Percentiles rank a stretch among this genome's conserved stretches.
Evolutionary conservation across 192 early-diverging fungal species (phyloP).

Genomic region (Coemansia sp.): DNA sequence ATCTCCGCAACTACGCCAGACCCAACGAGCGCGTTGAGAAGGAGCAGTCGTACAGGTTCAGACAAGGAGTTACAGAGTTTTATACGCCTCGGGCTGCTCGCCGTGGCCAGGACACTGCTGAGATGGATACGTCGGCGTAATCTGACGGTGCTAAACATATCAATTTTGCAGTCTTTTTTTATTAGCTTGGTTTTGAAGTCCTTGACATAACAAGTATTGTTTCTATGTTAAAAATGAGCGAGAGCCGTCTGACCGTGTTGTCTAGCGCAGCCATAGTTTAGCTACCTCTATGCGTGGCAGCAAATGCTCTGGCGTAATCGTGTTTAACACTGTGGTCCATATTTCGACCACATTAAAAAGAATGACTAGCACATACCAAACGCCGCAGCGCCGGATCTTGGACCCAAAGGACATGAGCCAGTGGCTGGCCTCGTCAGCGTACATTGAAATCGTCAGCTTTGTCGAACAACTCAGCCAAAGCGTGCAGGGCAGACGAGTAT

Average conservation of each 20-base stretch:
- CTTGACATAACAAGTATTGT: neutral
- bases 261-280: neutral
- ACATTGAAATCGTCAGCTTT: slow-evolving; percentile 69
- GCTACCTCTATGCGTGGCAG: neutral
- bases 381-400: slow-evolving; percentile 61
- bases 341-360: neutral
- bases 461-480: slow-evolving; percentile 69
- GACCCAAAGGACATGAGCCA: slow-evolving; percentile 56
- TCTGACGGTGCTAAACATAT: neutral
- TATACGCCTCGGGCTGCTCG: slow-evolving; percentile 8
- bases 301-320: neutral
- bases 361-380: slow-evolving; percentile 17
- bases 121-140: slow-evolving; percentile 48
- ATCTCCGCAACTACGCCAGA: slow-evolving; percentile 77
- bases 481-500: slow-evolving; percentile 63
- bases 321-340: neutral
- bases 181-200: neutral
- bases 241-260: neutral
- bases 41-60: slow-evolving; percentile 79
- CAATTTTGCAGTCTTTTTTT: neutral
- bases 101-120: slow-evolving; percentile 18
- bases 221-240: neutral
- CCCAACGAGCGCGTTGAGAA: slow-evolving; percentile 89
- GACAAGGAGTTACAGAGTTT: slow-evolving; percentile 47
- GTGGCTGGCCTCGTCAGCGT: slow-evolving; percentile 68